Base-by-base conservation (phyloP, 805 yeast species). In the Starmerella potacharoeniae region DNA sequence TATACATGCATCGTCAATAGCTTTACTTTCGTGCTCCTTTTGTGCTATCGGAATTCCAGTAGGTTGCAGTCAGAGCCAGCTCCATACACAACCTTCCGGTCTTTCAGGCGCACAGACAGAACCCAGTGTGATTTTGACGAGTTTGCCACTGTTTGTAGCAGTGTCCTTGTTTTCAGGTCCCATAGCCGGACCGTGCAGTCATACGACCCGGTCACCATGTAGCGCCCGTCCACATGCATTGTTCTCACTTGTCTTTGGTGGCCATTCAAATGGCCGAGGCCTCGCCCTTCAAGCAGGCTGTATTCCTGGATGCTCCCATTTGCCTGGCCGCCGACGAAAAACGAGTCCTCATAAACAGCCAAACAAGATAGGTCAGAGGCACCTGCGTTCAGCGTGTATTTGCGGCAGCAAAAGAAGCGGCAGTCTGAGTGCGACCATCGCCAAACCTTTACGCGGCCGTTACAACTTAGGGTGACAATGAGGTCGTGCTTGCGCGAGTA, bases 231-330 rank as follows among this genome's bases (percentile, higher is more conserved):
- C 69, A 83, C 85, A 65, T 86, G 88, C 48, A 89, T 75, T 59
- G 95, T 81, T 39, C 91, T 77, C 13, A 90, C 84, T 22, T 95
- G 91, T 66, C 86, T 96, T 41, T 78, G 73, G 66, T 90, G 97
- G 4, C 96, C 96, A 4, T 50, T 54, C 13, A 40, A n/a, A 9
- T 22, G 22, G 6, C 47, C 47, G 2, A 17, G 13, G 2, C 7
- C 14, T 5, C 30, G 10, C 4, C 53, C 53, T 7, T 33, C 33
- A 11, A 34, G 8, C 22, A 50, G 6, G 30, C 29, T 13, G 39
- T 13, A 50, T 22, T 33, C 39, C 28, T 14, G 39, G 16, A 50
- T 30, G 22, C 17, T 29, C 7, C 52, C 52, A n/a, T 49, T 35
- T 4, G 34, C 16, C 17, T 16, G 17, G 5, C 53, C 53, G 6